Base-by-base conservation (phyloP, 2,329 filamentous ascomycete species). In the Cercospora sojina region DNA sequence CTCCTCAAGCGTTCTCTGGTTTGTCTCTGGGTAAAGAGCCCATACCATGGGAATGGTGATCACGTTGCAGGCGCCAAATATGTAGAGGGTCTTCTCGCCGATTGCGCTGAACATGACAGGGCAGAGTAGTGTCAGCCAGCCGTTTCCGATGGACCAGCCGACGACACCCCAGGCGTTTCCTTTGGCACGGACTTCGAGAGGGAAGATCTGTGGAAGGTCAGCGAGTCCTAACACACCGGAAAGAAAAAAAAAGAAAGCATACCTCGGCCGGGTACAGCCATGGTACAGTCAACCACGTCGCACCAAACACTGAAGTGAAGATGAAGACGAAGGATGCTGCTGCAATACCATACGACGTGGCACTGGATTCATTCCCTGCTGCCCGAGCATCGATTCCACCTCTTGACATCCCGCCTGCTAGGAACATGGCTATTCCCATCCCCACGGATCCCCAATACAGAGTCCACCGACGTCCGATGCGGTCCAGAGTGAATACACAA, bases 121-220 rank as follows among this genome's bases (percentile, higher is more conserved):
- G n/a, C 76, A 78, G 1, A 81, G 74, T 0, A 81, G 72, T 0
- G 78, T 76, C 32, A 72, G 49, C 74, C 88, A 90, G 16, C 89
- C 89, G 70, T 91, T 91, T 0, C 90, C 90, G 59, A 92, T 91
- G 13, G 83, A 86, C 90, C 90, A 93, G 0, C 90, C 90, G 0
- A 91, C 85, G 0, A 92, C 90, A 20, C 90, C 90, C 85, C 87
- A 92, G 0, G 90, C 89, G 67, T 92, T 92, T 5, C 90, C 90
- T 71, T 90, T 89, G 1, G 90, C 90, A 23, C 90, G 85, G 0
- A 91, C 84, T 67, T 89, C 85, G 0, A 91, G 78, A 0, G 90
- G 89, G 72, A 91, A 92, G 64, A 92, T 92, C 74, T 93, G 90
- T 1, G 90, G 88, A 20, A 61, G 8, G 23, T 51, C 0, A 88